These are phyloP conservation scores for Rhododendron mucronatum DNA, from an alignment of 148 eudicot genomes.

Conservation along the genomic window DNA sequence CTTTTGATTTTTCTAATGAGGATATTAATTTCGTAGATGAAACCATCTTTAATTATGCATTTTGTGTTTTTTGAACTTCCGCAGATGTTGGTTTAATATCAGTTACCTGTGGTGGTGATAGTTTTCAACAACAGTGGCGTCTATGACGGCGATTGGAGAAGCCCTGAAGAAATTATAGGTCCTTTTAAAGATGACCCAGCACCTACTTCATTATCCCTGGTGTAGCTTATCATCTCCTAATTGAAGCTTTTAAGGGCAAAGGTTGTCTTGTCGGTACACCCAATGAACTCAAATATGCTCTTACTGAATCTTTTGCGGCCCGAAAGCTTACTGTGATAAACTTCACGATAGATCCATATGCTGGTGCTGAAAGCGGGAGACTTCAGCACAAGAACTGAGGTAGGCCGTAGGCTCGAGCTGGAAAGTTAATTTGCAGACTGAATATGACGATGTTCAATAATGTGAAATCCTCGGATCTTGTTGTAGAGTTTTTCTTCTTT, in stretches of 20 bases:
- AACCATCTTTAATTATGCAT: background rate
- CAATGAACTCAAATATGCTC: constrained; percentile 64
- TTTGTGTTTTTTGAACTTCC: constrained; percentile 1
- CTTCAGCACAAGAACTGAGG: constrained; percentile 90
- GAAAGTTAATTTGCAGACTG: background rate
- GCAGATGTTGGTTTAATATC: constrained; percentile 81
- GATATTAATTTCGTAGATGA: background rate
- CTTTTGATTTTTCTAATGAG: background rate
- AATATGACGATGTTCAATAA: background rate
- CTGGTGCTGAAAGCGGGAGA: constrained; percentile 90
- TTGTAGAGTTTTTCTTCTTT: background rate
- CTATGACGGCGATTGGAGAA: constrained; percentile 78
- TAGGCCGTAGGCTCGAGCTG: background rate
- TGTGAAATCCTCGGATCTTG: background rate
- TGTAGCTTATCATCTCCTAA: too few relatives aligned
- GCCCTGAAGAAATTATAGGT: constrained; percentile 63
- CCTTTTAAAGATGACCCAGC: constrained; percentile 82
- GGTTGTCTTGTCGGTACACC: constrained; percentile 71
- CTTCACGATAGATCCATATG: constrained; percentile 69
- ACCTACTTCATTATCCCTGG: constrained; percentile 23
- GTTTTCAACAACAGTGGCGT: constrained; percentile 92
- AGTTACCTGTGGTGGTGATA: constrained; percentile 73
- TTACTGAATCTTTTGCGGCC: constrained; percentile 69
- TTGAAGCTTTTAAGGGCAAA: constrained; percentile 67
- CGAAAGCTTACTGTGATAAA: constrained; percentile 78